Conservation (phyloP, 306 rosid species). For the Cucurbita moschata region DNA sequence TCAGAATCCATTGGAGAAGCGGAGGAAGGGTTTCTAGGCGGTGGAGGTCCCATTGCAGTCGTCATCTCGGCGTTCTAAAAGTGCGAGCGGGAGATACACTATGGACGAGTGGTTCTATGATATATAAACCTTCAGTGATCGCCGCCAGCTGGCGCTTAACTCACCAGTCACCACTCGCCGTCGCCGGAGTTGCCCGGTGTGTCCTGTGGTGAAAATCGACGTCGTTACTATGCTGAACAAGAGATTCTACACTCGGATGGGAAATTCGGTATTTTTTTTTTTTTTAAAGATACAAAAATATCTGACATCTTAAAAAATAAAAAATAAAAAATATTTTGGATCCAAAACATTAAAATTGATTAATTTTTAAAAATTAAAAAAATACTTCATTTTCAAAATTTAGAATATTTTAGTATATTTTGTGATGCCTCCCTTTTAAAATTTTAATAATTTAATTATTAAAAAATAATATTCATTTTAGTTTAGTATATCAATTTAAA, state of each 20-base stretch:
- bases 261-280: too few relatives aligned
- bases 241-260: background rate
- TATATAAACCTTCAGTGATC: background rate
- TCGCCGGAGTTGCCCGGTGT: background rate
- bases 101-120: background rate
- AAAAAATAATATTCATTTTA: too few relatives aligned
- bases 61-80: slow-evolving; percentile 24
- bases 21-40: slow-evolving; percentile 30
- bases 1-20: slow-evolving; percentile 6
- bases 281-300: too few relatives aligned
- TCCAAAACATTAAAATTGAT: too few relatives aligned
- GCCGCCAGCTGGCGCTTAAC: background rate
- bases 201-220: background rate
- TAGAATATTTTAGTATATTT: too few relatives aligned
- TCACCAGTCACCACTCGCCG: background rate
- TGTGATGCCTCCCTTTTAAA: too few relatives aligned
- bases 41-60: slow-evolving; percentile 51
- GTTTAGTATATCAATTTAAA: too few relatives aligned
- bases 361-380: too few relatives aligned
- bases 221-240: background rate
- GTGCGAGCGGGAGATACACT: background rate
- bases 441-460: too few relatives aligned
- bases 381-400: too few relatives aligned
- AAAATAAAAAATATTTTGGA: too few relatives aligned
- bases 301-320: too few relatives aligned